Evolutionary conservation across 108 stramenopile species (phyloP), one percentile per base, ranked within the genome.

Genomic region (Cyclostephanos invisitatus): DNA sequence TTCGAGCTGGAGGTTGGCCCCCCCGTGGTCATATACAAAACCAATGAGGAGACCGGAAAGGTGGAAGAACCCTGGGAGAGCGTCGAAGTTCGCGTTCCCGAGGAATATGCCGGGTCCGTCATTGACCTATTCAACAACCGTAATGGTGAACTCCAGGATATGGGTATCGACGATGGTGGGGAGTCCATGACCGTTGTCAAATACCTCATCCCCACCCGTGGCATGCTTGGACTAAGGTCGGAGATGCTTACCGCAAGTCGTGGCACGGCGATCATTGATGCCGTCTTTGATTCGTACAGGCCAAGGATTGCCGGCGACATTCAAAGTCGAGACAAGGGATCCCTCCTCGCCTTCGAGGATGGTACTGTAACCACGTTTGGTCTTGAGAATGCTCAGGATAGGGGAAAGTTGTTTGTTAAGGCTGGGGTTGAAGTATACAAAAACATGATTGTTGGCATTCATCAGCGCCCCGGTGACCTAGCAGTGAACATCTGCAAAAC

Each of bases 1-100:
- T 99, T 98, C 69, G 99, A 99, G 83, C 76, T 99, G 29, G 92
- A 97, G 58, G 91, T 99, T 53, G 97, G 97, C 9, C 98, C 99
- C 8, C 99, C 99, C 15, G 91, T 85, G 21, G 99, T 99, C 21
- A 98, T 99, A 77, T 84, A 78, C 79, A 94, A 92, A 77, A 69
- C 60, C 25, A 92, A 96, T 64, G 90, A 96, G 70, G 91, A 93
- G 65, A 91, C 91, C 35, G 98, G 98, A 56, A 80, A 95, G 68
- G 68, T 72, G 63, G 89, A 92, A 72, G 99, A 99, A 73, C 99
- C 99, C 3, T 97, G 87, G 55, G 99, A 99, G 80, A 84, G 77
- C 36, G 92, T 99, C 36, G 97, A 97, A 72, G 83, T 98, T 37
- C 86, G 96, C 24, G 96, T 97, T 18, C 97, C 97, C 7, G 97